phyloP scores from a whole-genome alignment of 179 eudicot genomes.

The Spergularia azorica region DNA sequence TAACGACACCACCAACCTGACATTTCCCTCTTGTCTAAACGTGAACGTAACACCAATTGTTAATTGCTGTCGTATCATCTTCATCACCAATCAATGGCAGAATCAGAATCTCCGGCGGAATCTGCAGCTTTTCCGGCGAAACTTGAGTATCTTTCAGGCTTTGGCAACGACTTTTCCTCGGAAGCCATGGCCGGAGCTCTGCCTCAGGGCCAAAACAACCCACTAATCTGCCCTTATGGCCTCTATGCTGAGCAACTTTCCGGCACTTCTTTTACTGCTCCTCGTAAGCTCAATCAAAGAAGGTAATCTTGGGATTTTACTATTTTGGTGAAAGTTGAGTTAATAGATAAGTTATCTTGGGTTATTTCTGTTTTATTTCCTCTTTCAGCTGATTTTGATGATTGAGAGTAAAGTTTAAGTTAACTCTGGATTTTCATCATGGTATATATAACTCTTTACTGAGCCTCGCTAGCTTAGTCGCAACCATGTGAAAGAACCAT shows the following conservation, averaged over 20 bases:
- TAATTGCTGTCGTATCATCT: background rate
- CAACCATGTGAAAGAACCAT: no score
- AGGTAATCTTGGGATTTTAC: conserved; percentile 43
- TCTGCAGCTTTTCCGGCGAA: conserved; percentile 35
- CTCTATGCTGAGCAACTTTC: conserved; percentile 97
- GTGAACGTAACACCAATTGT: background rate
- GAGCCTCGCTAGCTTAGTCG: no score
- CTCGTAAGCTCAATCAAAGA: conserved; percentile 77
- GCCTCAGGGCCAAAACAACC: conserved; percentile 81
- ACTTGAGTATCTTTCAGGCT: conserved; percentile 63
- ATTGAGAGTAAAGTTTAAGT: no score
- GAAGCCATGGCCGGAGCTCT: conserved; percentile 86
- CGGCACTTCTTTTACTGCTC: conserved; percentile 94
- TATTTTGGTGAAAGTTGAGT: background rate
- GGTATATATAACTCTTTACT: no score
- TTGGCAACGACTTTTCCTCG: conserved; percentile 87
- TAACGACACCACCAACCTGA: background rate
- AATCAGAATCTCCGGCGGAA: background rate
- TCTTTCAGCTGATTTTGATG: no score
- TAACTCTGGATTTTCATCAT: no score
- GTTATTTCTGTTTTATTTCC: background rate
- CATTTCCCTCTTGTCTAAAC: background rate
- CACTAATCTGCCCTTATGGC: conserved; percentile 81
- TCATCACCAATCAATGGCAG: conserved; percentile 1
- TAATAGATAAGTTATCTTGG: background rate